Evolutionary conservation across 192 early-diverging fungal species (phyloP).

Genomic region (Lobosporangium transversale): DNA sequence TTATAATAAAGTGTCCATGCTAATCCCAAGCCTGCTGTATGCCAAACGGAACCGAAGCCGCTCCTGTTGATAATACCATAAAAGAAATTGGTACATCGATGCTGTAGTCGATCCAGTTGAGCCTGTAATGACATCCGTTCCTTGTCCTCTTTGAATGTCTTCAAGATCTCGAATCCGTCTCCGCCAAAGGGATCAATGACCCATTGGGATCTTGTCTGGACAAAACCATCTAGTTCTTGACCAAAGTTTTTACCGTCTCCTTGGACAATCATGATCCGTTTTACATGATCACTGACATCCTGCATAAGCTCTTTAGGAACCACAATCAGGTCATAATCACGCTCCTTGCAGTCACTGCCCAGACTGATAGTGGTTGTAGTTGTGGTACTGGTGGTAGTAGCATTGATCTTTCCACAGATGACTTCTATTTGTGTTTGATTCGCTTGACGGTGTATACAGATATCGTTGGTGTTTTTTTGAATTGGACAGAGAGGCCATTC

Average conservation of each 20-base stretch:
- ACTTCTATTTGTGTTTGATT: background rate
- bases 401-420: background rate
- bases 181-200: slow-evolving; percentile 17
- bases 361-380: too few species aligned
- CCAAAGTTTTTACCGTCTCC: slow-evolving; percentile 18
- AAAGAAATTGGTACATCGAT: slow-evolving; percentile 28
- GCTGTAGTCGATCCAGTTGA: slow-evolving; percentile 28
- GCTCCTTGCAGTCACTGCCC: slow-evolving; percentile 12
- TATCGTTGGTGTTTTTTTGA: background rate
- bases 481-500: background rate
- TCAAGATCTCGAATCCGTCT: slow-evolving; percentile 19
- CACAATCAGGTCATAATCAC: slow-evolving; percentile 6
- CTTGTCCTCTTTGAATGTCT: slow-evolving; percentile 5
- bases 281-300: slow-evolving; percentile 4
- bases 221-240: slow-evolving; percentile 14
- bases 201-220: slow-evolving; percentile 39
- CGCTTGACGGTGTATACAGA: background rate
- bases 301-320: slow-evolving; percentile 3
- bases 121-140: slow-evolving; percentile 12
- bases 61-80: background rate
- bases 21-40: slow-evolving; percentile 14
- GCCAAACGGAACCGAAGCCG: slow-evolving; percentile 26
- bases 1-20: slow-evolving; percentile 20
- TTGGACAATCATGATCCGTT: slow-evolving; percentile 18
- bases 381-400: too few species aligned